A percentile compares a stretch with the other conserved stretches of the same genome.
These are phyloP conservation scores for Gossypium lobatum DNA, from an alignment of 441 rosid genomes.

Conservation along the genomic window DNA sequence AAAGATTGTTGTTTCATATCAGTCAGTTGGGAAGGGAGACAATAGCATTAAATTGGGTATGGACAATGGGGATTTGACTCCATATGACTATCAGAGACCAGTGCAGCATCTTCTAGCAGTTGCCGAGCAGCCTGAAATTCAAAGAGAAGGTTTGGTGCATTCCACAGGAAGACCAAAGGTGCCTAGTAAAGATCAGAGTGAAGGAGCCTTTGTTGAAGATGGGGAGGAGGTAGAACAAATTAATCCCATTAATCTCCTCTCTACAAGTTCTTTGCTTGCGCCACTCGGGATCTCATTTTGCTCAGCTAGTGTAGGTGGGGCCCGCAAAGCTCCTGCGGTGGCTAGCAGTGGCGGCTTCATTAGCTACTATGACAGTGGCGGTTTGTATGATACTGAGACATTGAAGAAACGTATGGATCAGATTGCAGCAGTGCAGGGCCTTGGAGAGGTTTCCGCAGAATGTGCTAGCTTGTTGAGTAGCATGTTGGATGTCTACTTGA, in stretches of 20 bases:
- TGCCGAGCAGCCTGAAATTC: slow-evolving; percentile 44
- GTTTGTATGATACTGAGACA: slow-evolving; percentile 52
- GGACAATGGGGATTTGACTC: slow-evolving; percentile 63
- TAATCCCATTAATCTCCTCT: slow-evolving; percentile 31
- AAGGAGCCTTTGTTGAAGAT: slow-evolving; percentile 32
- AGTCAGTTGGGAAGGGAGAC: slow-evolving; percentile 36
- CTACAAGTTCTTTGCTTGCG: slow-evolving; percentile 47
- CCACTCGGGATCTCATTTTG: slow-evolving; percentile 72
- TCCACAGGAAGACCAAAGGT: slow-evolving; percentile 29
- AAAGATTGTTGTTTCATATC: slow-evolving; percentile 52
- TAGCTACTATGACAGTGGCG: slow-evolving; percentile 54
- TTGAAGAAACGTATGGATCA: slow-evolving; percentile 74
- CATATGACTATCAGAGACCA: slow-evolving; percentile 60
- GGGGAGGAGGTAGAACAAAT: slow-evolving; percentile 51
- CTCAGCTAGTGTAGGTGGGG: slow-evolving; percentile 60
- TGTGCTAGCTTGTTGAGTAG: slow-evolving; percentile 64
- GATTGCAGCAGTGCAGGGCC: slow-evolving; percentile 65
- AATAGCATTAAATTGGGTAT: slow-evolving; percentile 28
- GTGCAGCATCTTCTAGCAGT: slow-evolving; percentile 41
- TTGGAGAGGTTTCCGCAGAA: slow-evolving; percentile 72
- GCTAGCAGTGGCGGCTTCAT: slow-evolving; percentile 27
- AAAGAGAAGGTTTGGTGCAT: slow-evolving; percentile 31
- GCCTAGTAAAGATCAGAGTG: slow-evolving; percentile 36
- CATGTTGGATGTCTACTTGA: slow-evolving; percentile 72
- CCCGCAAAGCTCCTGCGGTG: slow-evolving; percentile 41